A percentile compares a stretch with the other conserved stretches of the same genome.
Conservation (phyloP, 2,329 filamentous ascomycete genomes). For the Epichloe scottii region DNA sequence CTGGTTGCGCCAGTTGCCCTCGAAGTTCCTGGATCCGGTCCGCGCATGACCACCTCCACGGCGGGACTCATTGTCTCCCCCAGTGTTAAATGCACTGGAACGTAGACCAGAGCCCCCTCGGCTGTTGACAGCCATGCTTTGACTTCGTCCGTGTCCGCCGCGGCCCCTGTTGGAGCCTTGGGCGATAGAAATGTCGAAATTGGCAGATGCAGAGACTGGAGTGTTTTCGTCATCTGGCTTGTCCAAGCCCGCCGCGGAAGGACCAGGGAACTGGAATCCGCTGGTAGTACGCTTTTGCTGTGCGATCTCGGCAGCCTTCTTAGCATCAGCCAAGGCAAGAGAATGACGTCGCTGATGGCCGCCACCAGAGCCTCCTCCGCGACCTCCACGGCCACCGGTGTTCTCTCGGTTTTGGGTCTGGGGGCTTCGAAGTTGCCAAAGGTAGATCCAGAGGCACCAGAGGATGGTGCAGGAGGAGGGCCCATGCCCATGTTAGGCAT, state of each 20-base stretch:
- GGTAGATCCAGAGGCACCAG: slow-evolving; percentile 65
- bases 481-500: slow-evolving; percentile 87
- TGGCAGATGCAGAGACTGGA: slow-evolving; percentile 16
- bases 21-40: slow-evolving; percentile 83
- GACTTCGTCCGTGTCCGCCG: slow-evolving; percentile 61
- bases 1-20: slow-evolving; percentile 94
- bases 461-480: slow-evolving; percentile 80
- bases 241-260: slow-evolving; percentile 52
- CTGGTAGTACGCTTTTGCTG: slow-evolving; percentile 94
- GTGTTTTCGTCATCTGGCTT: slow-evolving; percentile 41
- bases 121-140: slow-evolving; percentile 75
- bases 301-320: slow-evolving; percentile 91
- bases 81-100: slow-evolving; percentile 45
- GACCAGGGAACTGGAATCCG: slow-evolving; percentile 86
- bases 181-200: slow-evolving; percentile 22
- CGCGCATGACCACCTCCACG: slow-evolving; percentile 73
- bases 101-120: slow-evolving; percentile 58
- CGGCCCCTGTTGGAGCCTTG: slow-evolving; percentile 38
- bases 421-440: slow-evolving; percentile 70
- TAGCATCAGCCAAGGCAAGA: slow-evolving; percentile 84
- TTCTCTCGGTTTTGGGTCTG: slow-evolving; percentile 22
- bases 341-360: slow-evolving; percentile 93
- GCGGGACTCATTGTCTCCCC: slow-evolving; percentile 47
- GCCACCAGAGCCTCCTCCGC: slow-evolving; percentile 47
- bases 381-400: slow-evolving; percentile 50